Percentiles rank a stretch among this genome's conserved stretches.
phyloP scores from a whole-genome alignment of 2,329 filamentous ascomycete species.

The Endothia cerciana region DNA sequence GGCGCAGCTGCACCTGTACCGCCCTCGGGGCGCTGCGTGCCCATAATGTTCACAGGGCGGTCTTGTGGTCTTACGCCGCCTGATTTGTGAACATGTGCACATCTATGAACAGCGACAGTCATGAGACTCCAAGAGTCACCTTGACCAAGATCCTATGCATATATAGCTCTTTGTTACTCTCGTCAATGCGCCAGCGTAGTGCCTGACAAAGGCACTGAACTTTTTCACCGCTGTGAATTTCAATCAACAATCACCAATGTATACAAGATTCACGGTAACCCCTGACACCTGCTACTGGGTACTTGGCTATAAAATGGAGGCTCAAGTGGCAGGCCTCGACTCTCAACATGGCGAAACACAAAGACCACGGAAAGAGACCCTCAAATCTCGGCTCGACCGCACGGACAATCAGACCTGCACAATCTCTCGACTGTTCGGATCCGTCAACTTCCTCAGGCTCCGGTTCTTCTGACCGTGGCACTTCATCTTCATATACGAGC shows the following conservation, averaged over 20 bases:
- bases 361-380: not conserved
- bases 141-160: not conserved
- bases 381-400: constrained; percentile 6
- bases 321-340: not conserved
- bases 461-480: not conserved
- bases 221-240: not conserved
- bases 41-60: not conserved
- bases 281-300: not conserved
- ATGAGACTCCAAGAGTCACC: not conserved
- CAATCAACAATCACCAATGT: not conserved
- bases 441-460: not conserved
- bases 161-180: not conserved
- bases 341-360: not conserved
- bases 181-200: not conserved
- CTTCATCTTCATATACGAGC: not conserved
- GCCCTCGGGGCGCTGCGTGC: not conserved
- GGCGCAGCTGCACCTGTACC: not conserved
- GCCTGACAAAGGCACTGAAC: not conserved
- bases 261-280: not conserved
- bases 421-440: not conserved
- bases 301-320: not conserved
- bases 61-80: not conserved
- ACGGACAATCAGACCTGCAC: not conserved
- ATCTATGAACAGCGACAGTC: not conserved
- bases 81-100: constrained; percentile 6